Base-by-base conservation (phyloP, 805 yeast genomes). In the Vanderwaltozyma verrucispora region DNA sequence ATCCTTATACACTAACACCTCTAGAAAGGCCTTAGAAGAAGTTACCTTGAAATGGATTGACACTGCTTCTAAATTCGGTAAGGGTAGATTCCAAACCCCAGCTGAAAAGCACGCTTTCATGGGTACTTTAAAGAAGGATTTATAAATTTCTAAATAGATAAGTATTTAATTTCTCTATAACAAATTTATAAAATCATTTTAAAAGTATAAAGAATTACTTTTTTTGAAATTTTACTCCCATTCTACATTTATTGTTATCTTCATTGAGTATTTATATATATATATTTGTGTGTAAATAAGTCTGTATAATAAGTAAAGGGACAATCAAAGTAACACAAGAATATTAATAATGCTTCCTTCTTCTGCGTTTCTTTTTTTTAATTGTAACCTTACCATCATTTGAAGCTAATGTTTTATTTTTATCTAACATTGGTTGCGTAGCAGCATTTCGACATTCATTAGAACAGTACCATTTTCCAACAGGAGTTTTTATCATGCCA, bases 81-180 rank as follows among this genome's bases (percentile, higher is more conserved):
- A 92, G 86, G 98, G 98, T 80, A 92, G 98, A 82, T 92, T 92
- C 97, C 99, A 92, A 78, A 92, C 99, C 65, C 95, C 96, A 63
- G 97, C 96, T 71, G 99, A 92, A 80, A 94, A 94, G 88, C 87
- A 81, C 67, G 94, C 98, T 67, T 92, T 92, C 89, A 64, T 88
- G 77, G 99, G 99, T 77, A 89, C 98, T 66, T 82, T 92, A 70
- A 92, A 92, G 95, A 88, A 85, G 81, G 96, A 88, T 72, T 78
- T 85, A 68, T 74, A 77, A 65, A 39, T 53, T 46, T 32, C 31
- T 31, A 29, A 33, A 21, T 17, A 24, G 23, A n/a, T 17, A 15
- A 5, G 29, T 13, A 10, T 18, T 20, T 26, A 24, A 18, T 27
- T 17, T 33, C 21, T 29, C 21, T 23, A 36, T 28, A 18, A 26